Evolutionary conservation across 1,139 yeast species (phyloP), one percentile per base, ranked within the genome.

Genomic region (Eremothecium sinecaudum): DNA sequence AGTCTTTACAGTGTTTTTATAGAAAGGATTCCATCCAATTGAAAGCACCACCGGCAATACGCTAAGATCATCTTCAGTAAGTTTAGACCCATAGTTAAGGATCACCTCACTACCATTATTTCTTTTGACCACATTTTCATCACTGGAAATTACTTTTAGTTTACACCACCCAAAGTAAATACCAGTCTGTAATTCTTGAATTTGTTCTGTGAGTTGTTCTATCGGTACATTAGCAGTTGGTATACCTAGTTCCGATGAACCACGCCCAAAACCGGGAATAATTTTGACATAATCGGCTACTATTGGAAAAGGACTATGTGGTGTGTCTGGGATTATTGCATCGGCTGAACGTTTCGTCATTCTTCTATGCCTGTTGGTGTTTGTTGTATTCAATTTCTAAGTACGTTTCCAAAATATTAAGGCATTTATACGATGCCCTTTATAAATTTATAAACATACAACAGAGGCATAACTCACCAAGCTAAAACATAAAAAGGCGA

Each of bases 11-110:
- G 48, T 41, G 59, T 90, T 87, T 20, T 78, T 71, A 59, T 78
- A 92, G 58, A 79, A 90, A 12, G 98, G 98, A 53, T 90, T 92
- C 83, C 86, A 84, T 1, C 99, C 99, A 18, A 92, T 71, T 13
- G 94, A 83, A 83, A 87, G 79, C 14, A 87, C 97, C 79, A 86
- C 84, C 1, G 96, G 96, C 18, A 75, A 64, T 1, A 59, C 59
- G 11, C 59, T 60, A 13, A 64, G 48, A 31, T 71, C 72, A 9
- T 66, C 69, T 0, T 46, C 52, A 2, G 47, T 39, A 26, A 84
- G 57, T 13, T 58, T 50, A 7, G 61, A 48, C 1, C 96, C 96
- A 51, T 74, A 73, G 44, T 77, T 78, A 53, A 77, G 71, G 39
- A 63, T 58, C 24, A 81, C 69, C 41, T 71, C 53, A 35, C 64